A percentile compares a stretch with the other conserved stretches of the same genome.
Evolutionary conservation across 208 protist genomes (phyloP).

Genomic region (Herpetomonas tarakana): DNA sequence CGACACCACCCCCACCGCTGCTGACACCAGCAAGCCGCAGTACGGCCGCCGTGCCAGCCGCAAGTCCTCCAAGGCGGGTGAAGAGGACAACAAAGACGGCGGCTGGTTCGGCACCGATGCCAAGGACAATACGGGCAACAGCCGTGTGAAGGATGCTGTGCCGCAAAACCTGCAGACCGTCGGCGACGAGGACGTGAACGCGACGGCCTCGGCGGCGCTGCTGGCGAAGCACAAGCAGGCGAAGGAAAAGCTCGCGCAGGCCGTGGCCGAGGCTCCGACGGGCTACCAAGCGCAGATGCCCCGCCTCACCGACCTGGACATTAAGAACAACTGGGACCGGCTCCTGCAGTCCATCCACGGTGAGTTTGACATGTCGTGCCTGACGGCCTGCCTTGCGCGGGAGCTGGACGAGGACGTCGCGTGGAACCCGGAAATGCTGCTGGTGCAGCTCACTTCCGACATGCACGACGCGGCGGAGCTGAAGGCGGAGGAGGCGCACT

Average conservation of each 20-base stretch:
- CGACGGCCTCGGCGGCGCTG: slow-evolving; percentile 1
- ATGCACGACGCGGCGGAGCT: slow-evolving; percentile 69
- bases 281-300: slow-evolving; percentile 73
- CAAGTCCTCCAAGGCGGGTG: neutral
- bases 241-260: slow-evolving; percentile 45
- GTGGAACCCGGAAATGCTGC: slow-evolving; percentile 89
- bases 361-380: slow-evolving; percentile 80
- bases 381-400: slow-evolving; percentile 71
- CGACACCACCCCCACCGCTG: neutral
- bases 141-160: neutral
- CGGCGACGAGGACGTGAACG: slow-evolving; percentile 2
- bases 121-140: neutral
- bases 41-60: slow-evolving; percentile 13
- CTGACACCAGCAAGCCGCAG: neutral
- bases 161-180: neutral
- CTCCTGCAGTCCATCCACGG: slow-evolving; percentile 59
- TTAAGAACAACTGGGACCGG: slow-evolving; percentile 61
- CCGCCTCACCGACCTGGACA: slow-evolving; percentile 67
- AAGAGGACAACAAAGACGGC: slow-evolving; percentile 1
- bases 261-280: slow-evolving; percentile 63
- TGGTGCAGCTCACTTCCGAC: slow-evolving; percentile 88
- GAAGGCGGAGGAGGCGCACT: slow-evolving; percentile 20
- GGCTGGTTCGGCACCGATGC: neutral
- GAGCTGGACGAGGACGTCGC: slow-evolving; percentile 83
- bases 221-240: slow-evolving; percentile 24